Conservation (phyloP, 2,329 filamentous ascomycete genomes). For the Fusarium penzigii region DNA sequence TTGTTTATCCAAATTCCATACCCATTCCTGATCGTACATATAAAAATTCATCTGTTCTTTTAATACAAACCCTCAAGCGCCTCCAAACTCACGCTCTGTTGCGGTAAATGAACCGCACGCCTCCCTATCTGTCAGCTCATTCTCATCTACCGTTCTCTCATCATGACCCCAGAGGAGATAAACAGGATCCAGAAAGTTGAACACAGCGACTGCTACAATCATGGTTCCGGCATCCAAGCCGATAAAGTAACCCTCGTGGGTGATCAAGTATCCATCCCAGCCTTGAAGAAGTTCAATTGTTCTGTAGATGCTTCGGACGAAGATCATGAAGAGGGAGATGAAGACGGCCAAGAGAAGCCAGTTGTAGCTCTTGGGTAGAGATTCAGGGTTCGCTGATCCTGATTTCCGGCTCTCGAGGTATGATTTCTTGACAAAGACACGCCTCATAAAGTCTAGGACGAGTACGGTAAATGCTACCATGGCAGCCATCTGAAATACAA, state of each 20-base stretch:
- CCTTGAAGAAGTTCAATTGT: conserved; percentile 7
- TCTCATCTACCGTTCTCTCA: neutral
- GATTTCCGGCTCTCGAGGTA: neutral
- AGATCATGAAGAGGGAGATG: conserved; percentile 1
- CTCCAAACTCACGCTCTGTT: neutral
- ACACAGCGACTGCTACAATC: neutral
- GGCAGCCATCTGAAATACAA: conserved; percentile 2
- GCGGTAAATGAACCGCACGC: neutral
- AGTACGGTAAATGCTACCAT: neutral
- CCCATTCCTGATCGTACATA: too few species aligned
- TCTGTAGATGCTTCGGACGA: conserved; percentile 8
- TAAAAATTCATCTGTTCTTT: too few species aligned
- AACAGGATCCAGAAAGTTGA: conserved; percentile 5
- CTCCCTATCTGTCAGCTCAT: neutral
- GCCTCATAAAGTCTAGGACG: conserved; percentile 1
- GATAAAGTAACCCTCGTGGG: conserved; percentile 4
- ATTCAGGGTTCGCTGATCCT: neutral
- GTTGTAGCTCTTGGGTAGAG: neutral
- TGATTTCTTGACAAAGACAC: neutral
- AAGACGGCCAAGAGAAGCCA: neutral
- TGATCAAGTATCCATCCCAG: conserved; percentile 9
- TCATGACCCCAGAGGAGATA: neutral
- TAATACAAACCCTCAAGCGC: too few species aligned
- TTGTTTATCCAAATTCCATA: too few species aligned
- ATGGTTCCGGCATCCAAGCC: conserved; percentile 2